These are phyloP conservation scores for Physcomitrium patens DNA, from an alignment of 225 moss, liverwort and hornwort species.

Conservation along the genomic window DNA sequence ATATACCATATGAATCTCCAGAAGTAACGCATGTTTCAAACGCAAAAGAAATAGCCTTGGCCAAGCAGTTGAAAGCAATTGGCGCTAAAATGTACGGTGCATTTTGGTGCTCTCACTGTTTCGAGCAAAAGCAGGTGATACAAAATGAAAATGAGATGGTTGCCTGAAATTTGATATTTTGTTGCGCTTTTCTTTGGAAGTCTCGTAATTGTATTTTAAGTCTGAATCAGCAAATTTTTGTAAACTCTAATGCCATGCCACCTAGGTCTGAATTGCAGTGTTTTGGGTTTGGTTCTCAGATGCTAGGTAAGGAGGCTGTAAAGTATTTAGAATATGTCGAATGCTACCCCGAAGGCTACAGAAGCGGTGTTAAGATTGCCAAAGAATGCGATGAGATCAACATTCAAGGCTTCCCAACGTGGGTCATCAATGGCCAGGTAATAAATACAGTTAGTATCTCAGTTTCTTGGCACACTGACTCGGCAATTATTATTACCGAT, in stretches of 20 bases:
- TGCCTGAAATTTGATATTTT: slow-evolving; percentile 4
- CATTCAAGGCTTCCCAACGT: slow-evolving; percentile 97
- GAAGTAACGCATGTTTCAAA: slow-evolving; percentile 85
- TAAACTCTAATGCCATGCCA: not conserved
- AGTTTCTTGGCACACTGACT: not conserved
- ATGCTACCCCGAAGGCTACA: slow-evolving; percentile 96
- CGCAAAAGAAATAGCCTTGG: slow-evolving; percentile 63
- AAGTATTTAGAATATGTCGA: slow-evolving; percentile 89
- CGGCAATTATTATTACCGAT: slow-evolving; percentile 3
- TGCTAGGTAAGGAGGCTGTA: slow-evolving; percentile 99
- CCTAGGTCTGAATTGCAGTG: slow-evolving; percentile 21
- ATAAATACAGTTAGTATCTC: slow-evolving; percentile 20
- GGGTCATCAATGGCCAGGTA: slow-evolving; percentile 96
- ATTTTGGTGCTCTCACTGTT: slow-evolving; percentile 99
- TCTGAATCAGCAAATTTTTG: not conserved
- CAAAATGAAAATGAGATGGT: not conserved
- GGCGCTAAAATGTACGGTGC: slow-evolving; percentile 99
- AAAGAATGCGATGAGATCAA: slow-evolving; percentile 77
- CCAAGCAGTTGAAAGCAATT: slow-evolving; percentile 83
- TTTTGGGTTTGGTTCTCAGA: slow-evolving; percentile 49
- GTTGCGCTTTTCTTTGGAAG: slow-evolving; percentile 2
- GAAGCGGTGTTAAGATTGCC: slow-evolving; percentile 84
- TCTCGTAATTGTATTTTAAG: not conserved
- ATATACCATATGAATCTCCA: slow-evolving; percentile 75
- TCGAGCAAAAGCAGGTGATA: slow-evolving; percentile 91